These are phyloP conservation scores for Leccinum discolor DNA, from an alignment of 1,284 basidiomycete genomes.

Conservation along the genomic window DNA sequence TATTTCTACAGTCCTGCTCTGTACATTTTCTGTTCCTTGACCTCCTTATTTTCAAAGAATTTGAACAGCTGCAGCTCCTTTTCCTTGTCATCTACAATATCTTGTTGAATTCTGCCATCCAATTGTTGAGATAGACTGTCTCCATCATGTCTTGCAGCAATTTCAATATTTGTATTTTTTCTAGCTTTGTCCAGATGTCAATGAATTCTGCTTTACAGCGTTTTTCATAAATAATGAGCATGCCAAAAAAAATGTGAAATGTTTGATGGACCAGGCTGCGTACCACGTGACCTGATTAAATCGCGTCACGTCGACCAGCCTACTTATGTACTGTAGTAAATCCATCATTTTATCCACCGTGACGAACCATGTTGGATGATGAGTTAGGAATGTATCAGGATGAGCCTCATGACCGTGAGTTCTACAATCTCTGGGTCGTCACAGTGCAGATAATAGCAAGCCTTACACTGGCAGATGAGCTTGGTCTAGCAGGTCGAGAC, in stretches of 20 bases:
- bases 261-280: not conserved
- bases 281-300: not conserved
- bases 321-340: not conserved
- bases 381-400: not conserved
- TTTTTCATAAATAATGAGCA: not conserved
- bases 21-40: no score
- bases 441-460: not conserved
- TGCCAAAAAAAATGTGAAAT: not conserved
- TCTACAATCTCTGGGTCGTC: not conserved
- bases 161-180: no score
- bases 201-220: no score
- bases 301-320: not conserved
- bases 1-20: no score
- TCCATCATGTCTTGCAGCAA: no score
- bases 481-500: not conserved
- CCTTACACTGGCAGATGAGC: not conserved
- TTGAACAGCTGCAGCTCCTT: no score
- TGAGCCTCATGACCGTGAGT: not conserved
- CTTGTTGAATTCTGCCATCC: no score
- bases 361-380: not conserved
- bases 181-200: no score
- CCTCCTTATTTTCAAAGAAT: no score
- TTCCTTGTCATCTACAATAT: no score
- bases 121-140: no score
- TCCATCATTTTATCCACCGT: not conserved